phyloP scores from a whole-genome alignment of 768 basidiomycete species.

The Multifurca ochricompacta region DNA sequence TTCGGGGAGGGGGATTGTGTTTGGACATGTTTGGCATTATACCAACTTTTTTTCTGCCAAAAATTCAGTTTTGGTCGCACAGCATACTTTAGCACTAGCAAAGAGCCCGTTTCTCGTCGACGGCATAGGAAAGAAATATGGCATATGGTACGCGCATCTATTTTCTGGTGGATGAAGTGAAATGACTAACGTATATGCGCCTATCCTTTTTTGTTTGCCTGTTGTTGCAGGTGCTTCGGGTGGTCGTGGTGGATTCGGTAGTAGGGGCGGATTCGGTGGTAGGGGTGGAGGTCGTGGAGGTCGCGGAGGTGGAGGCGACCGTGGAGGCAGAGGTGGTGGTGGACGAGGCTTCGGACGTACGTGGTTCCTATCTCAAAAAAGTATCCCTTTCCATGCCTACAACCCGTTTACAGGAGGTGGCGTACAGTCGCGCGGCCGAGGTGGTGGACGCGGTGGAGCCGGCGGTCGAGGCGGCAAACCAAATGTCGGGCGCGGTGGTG shows the following conservation, averaged over 20 bases:
- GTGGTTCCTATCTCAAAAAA: constrained; percentile 1
- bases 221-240: constrained; percentile 51
- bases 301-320: constrained; percentile 30
- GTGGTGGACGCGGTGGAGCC: constrained; percentile 38
- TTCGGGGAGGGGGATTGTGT: too few species aligned
- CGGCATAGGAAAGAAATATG: constrained; percentile 24
- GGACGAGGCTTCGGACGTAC: constrained; percentile 22
- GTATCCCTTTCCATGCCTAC: too few species aligned
- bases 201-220: too few species aligned
- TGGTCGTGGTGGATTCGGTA: too few species aligned
- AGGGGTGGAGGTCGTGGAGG: constrained; percentile 25
- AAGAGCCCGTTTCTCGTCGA: neutral
- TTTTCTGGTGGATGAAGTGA: neutral
- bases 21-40: constrained; percentile 5
- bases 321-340: constrained; percentile 31
- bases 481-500: constrained; percentile 72
- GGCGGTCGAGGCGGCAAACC: constrained; percentile 44
- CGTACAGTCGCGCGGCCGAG: constrained; percentile 28
- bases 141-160: constrained; percentile 27
- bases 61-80: neutral
- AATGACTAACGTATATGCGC: neutral
- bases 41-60: too few species aligned
- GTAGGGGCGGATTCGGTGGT: constrained; percentile 34
- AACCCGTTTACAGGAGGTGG: too few species aligned
- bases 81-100: neutral